Evolutionary conservation across 371 early-diverging fungal species (phyloP).

Genomic region (Mucor velutinosus): DNA sequence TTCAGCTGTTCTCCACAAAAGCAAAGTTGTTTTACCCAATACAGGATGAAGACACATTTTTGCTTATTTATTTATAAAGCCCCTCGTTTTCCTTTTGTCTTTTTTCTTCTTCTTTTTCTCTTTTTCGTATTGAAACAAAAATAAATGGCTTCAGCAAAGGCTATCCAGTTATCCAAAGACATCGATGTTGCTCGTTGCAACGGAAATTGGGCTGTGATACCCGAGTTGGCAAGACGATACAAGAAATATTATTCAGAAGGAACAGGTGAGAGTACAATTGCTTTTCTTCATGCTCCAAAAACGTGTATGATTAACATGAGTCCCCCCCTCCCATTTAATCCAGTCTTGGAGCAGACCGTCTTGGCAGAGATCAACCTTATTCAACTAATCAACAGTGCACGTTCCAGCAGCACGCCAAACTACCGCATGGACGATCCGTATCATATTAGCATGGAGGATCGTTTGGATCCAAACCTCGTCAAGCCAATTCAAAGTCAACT

Average conservation of each 20-base stretch:
- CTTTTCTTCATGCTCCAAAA: not conserved
- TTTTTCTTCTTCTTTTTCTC: not conserved
- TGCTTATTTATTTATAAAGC: not conserved
- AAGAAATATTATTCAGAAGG: conserved; percentile 63
- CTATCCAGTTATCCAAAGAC: conserved; percentile 42
- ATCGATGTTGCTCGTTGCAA: conserved; percentile 57
- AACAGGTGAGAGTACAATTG: conserved; percentile 48
- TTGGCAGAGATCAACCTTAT: conserved; percentile 41
- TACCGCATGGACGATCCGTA: conserved; percentile 35
- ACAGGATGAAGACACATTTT: not conserved
- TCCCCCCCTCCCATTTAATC: too few species aligned
- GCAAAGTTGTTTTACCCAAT: conserved; percentile 2
- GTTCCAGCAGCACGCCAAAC: conserved; percentile 1
- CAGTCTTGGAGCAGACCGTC: conserved; percentile 52
- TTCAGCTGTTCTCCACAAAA: not conserved
- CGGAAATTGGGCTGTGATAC: conserved; percentile 53
- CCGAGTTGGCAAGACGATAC: conserved; percentile 64
- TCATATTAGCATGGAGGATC: conserved; percentile 26
- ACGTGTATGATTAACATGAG: not conserved
- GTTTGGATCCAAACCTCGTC: conserved; percentile 27
- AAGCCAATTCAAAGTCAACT: conserved; percentile 33
- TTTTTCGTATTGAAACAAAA: not conserved
- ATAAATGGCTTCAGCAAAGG: conserved; percentile 31
- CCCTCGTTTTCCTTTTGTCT: conserved; percentile 6
- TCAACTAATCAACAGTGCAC: conserved; percentile 6